phyloP scores from a whole-genome alignment of 2,329 filamentous ascomycete genomes.

The Alternaria sp. region DNA sequence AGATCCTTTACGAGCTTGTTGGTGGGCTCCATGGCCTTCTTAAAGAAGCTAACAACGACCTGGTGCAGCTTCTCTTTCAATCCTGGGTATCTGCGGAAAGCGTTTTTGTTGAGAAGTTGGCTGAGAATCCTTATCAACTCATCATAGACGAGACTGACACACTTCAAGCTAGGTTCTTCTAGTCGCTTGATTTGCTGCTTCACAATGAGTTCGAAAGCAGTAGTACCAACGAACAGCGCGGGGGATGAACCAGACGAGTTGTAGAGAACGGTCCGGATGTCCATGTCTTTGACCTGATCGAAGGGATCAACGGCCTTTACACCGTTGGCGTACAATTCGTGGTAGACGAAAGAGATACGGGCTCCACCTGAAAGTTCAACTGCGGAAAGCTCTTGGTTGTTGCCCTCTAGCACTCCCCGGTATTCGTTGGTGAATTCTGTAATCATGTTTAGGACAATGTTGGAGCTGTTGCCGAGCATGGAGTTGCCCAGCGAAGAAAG shows the following conservation, averaged over 20 bases:
- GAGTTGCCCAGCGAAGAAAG: slow-evolving; percentile 86
- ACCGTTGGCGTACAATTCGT: slow-evolving; percentile 97
- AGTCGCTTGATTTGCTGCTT: slow-evolving; percentile 98
- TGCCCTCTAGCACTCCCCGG: slow-evolving; percentile 93
- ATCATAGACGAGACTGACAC: slow-evolving; percentile 95
- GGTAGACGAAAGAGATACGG: slow-evolving; percentile 98
- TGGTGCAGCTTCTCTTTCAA: slow-evolving; percentile 97
- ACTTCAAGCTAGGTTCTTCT: slow-evolving; percentile 96
- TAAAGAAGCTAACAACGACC: slow-evolving; percentile 94
- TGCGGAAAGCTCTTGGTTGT: slow-evolving; percentile 95
- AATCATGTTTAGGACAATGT: slow-evolving; percentile 98
- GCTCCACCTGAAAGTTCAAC: slow-evolving; percentile 94
- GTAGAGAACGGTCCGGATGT: slow-evolving; percentile 96
- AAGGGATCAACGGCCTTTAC: slow-evolving; percentile 98
- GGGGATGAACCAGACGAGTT: slow-evolving; percentile 99
- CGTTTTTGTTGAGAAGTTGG: slow-evolving; percentile 84
- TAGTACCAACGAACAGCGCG: slow-evolving; percentile 94
- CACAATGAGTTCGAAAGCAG: slow-evolving; percentile 97
- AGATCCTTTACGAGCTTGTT: slow-evolving; percentile 96
- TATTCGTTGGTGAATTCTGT: slow-evolving; percentile 99
- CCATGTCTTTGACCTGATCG: slow-evolving; percentile 94
- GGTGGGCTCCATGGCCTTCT: slow-evolving; percentile 97
- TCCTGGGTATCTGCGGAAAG: slow-evolving; percentile 91
- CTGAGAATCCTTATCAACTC: slow-evolving; percentile 94
- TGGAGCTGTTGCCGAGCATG: slow-evolving; percentile 93